Percentiles rank a stretch among this genome's conserved stretches.
Evolutionary conservation across 345 rosid genomes (phyloP).

Genomic region (Eucalyptus pauciflora): DNA sequence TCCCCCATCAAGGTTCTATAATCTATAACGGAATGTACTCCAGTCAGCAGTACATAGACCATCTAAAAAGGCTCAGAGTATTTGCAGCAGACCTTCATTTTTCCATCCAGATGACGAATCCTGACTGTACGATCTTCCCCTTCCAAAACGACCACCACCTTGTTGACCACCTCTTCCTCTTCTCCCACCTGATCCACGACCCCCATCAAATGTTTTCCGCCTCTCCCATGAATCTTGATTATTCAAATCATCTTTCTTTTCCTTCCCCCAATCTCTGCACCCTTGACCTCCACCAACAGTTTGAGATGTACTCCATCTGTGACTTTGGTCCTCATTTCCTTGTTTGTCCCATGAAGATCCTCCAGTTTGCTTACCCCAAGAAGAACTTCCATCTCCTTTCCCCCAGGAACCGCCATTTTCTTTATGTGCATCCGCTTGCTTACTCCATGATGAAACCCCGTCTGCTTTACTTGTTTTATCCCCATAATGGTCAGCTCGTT

Average conservation of each 20-base stretch:
- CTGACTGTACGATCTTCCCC: conserved; percentile 12
- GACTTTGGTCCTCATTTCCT: neutral
- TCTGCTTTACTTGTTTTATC: conserved; percentile 1
- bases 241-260: neutral
- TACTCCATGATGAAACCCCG: conserved; percentile 2
- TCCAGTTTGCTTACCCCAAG: conserved; percentile 2
- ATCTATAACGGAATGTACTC: neutral
- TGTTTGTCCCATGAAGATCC: neutral
- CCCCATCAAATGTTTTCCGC: conserved; percentile 8
- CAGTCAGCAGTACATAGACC: neutral
- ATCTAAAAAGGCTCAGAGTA: neutral
- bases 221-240: neutral
- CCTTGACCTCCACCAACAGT: neutral
- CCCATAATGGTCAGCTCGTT: neutral
- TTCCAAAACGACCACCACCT: conserved; percentile 13
- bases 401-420: conserved; percentile 2
- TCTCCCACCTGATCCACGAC: conserved; percentile 20
- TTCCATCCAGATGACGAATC: conserved; percentile 18
- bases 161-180: conserved; percentile 21
- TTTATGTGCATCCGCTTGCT: neutral
- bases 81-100: conserved; percentile 2
- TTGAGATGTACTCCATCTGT: neutral
- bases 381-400: neutral
- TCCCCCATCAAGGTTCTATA: neutral
- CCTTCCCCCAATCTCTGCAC: conserved; percentile 1